These are phyloP conservation scores for Vararia minispora DNA, from an alignment of 768 basidiomycete genomes.

Conservation along the genomic window DNA sequence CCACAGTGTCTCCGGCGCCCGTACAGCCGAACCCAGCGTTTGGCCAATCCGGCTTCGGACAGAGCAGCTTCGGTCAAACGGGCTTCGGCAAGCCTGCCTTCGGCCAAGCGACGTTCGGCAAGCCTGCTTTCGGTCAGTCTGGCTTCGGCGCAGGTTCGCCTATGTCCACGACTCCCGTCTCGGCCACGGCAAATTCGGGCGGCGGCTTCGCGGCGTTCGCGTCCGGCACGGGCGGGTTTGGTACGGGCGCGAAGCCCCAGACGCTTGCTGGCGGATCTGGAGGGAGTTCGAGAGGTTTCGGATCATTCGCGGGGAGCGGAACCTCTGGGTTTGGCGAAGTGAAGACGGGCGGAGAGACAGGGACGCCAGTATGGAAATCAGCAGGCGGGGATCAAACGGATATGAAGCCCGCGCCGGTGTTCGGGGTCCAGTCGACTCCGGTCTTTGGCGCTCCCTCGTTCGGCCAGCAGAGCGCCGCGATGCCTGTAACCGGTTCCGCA, in stretches of 20 bases:
- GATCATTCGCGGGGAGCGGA: conserved; percentile 18
- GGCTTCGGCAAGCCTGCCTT: conserved; percentile 22
- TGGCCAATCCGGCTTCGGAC: conserved; percentile 12
- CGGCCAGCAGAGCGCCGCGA: conserved; percentile 1
- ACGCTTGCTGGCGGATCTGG: conserved; percentile 5
- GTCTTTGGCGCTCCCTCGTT: conserved; percentile 5
- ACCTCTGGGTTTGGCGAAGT: conserved; percentile 7
- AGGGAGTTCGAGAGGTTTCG: no score
- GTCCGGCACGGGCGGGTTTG: conserved; percentile 14
- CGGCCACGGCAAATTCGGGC: conserved; percentile 5
- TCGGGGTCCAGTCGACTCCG: background rate
- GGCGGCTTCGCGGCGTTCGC: conserved; percentile 11
- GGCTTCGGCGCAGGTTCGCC: conserved; percentile 13
- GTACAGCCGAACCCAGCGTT: conserved; percentile 13
- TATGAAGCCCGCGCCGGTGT: no score
- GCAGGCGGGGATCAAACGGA: no score
- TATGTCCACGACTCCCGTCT: conserved; percentile 13
- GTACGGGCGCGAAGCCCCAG: conserved; percentile 16
- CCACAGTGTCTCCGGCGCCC: background rate
- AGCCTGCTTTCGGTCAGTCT: conserved; percentile 17
- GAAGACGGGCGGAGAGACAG: conserved; percentile 1
- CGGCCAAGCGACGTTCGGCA: conserved; percentile 20
- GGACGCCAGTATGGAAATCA: conserved; percentile 11
- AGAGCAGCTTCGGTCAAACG: conserved; percentile 5
- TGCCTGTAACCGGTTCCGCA: conserved; percentile 6